Percentiles rank a stretch among this genome's conserved stretches.
These are phyloP conservation scores for Auricularia sp. DNA, from an alignment of 768 basidiomycete species.

Conservation along the genomic window DNA sequence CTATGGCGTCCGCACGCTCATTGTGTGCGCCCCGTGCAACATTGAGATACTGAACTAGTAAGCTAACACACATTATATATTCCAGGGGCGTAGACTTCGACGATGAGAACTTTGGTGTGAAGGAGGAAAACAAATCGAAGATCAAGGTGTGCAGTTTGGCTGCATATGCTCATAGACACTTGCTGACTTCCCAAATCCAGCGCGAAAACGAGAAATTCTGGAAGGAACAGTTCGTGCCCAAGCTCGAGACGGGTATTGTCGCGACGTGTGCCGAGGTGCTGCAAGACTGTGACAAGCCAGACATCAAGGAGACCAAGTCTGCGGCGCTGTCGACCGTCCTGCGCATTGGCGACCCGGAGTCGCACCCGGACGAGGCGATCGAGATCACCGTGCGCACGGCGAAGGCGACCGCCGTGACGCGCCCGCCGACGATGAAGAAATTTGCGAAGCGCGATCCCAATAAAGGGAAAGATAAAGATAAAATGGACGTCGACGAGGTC, in stretches of 20 bases:
- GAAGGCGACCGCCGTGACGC: constrained; percentile 66
- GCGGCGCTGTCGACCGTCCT: constrained; percentile 52
- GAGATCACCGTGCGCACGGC: constrained; percentile 64
- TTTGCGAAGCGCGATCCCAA: constrained; percentile 31
- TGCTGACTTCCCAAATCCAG: constrained; percentile 26
- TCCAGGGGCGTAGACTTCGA: constrained; percentile 83
- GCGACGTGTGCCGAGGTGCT: constrained; percentile 62
- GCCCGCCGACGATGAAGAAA: constrained; percentile 74
- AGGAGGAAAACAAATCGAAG: constrained; percentile 56
- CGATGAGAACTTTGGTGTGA: constrained; percentile 53
- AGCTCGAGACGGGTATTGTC: constrained; percentile 40
- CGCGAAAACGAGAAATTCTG: constrained; percentile 70
- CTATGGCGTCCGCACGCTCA: constrained; percentile 46
- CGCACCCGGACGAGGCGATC: constrained; percentile 58
- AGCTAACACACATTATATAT: neutral
- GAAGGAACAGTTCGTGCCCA: constrained; percentile 28
- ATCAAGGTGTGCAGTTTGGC: constrained; percentile 49
- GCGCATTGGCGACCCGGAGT: constrained; percentile 67
- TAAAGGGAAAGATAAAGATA: constrained; percentile 25
- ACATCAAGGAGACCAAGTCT: constrained; percentile 61
- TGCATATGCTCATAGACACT: neutral
- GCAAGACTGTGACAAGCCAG: constrained; percentile 47
- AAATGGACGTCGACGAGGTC: constrained; percentile 20
- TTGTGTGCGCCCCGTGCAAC: constrained; percentile 48
- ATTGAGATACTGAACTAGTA: constrained; percentile 13